A percentile compares a stretch with the other conserved stretches of the same genome.
Evolutionary conservation across 2,329 filamentous ascomycete species (phyloP).

Genomic region (Cladosporium sp.): DNA sequence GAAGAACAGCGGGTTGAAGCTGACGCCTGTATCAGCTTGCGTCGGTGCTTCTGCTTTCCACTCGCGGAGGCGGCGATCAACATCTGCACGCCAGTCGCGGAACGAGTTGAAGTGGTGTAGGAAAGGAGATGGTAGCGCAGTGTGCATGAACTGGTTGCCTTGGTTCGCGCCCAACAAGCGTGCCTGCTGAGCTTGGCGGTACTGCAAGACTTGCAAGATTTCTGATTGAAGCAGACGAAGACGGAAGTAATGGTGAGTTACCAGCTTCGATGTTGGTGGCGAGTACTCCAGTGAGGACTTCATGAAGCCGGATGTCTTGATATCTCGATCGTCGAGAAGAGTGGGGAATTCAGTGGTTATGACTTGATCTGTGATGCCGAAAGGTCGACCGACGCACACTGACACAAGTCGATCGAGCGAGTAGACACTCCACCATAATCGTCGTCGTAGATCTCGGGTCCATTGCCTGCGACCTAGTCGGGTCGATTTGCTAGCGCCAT

Average conservation of each 20-base stretch:
- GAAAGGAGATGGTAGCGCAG: constrained; percentile 79
- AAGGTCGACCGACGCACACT: constrained; percentile 87
- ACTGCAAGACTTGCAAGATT: constrained; percentile 89
- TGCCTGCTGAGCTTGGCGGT: constrained; percentile 82
- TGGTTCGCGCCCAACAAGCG: constrained; percentile 65
- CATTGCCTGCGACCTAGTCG: constrained; percentile 71
- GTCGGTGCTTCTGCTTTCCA: constrained; percentile 85
- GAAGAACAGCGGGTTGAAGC: constrained; percentile 84
- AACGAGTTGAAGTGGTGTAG: constrained; percentile 81
- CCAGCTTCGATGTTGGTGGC: constrained; percentile 79
- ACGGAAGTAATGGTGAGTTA: constrained; percentile 89
- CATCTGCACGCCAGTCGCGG: constrained; percentile 82
- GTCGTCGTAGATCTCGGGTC: constrained; percentile 78
- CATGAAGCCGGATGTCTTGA: constrained; percentile 75
- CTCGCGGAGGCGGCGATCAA: constrained; percentile 77
- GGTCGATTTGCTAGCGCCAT: constrained; percentile 41
- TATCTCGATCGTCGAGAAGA: constrained; percentile 81
- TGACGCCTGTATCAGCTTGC: constrained; percentile 77
- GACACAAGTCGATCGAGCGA: constrained; percentile 92
- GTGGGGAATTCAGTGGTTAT: constrained; percentile 95
- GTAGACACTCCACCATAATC: constrained; percentile 97
- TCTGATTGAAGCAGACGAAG: constrained; percentile 88
- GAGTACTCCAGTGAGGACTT: constrained; percentile 55
- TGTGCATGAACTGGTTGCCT: constrained; percentile 72
- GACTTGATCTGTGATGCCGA: constrained; percentile 93